These are phyloP conservation scores for Kluyveromyces dobzhanskii DNA, from an alignment of 805 yeast genomes.

Conservation along the genomic window DNA sequence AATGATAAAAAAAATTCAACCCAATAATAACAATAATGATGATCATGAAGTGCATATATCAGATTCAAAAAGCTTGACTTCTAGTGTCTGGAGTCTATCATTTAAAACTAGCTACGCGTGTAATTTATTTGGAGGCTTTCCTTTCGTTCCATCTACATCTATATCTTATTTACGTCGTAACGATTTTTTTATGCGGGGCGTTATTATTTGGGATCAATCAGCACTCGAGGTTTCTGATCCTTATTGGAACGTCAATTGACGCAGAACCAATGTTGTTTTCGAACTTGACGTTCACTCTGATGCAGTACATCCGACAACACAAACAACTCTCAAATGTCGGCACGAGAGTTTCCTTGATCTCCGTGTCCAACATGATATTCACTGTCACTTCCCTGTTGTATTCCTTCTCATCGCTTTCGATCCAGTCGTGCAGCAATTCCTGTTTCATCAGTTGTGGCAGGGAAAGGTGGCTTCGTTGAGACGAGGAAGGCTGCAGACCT, in stretches of 20 bases:
- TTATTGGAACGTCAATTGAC: slow-evolving; percentile 31
- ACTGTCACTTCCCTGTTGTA: slow-evolving; percentile 30
- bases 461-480: slow-evolving; percentile 7
- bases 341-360: slow-evolving; percentile 41
- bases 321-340: slow-evolving; percentile 61
- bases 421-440: slow-evolving; percentile 22
- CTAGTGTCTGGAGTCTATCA: too few species aligned
- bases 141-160: too few species aligned
- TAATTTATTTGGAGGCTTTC: too few species aligned
- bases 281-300: slow-evolving; percentile 40
- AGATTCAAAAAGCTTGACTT: too few species aligned
- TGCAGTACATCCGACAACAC: slow-evolving; percentile 48
- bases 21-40: too few species aligned
- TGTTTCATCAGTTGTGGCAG: slow-evolving; percentile 15
- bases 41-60: too few species aligned
- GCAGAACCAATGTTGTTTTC: slow-evolving; percentile 29
- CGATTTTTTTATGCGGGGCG: too few species aligned
- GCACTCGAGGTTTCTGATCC: slow-evolving; percentile 7
- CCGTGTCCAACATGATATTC: slow-evolving; percentile 35
- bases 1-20: too few species aligned
- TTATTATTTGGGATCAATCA: too few species aligned
- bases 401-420: slow-evolving; percentile 23
- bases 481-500: not conserved
- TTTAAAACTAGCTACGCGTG: too few species aligned
- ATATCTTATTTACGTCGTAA: too few species aligned